Base-by-base conservation (phyloP, 1,139 yeast genomes). In the Dujonia santamariae region DNA sequence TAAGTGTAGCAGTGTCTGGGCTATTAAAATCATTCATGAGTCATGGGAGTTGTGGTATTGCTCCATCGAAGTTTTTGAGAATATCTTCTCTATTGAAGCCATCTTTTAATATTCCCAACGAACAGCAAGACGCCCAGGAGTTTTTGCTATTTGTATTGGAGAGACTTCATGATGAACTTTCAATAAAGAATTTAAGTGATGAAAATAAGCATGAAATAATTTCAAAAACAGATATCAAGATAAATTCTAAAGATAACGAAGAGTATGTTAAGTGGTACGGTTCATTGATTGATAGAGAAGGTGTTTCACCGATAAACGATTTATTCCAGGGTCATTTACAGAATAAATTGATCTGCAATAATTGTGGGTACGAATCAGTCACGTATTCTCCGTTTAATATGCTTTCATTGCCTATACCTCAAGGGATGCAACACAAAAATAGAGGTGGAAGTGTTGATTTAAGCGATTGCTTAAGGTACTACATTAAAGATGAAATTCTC, bases 101-200 rank as follows among this genome's bases (percentile, higher is more conserved):
- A 0, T 85, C 78, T 44, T 70, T 82, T 36, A 64, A 68, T 43
- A 80, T 83, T 8, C 90, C 90, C 0, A 58, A 67, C 43, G 85
- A 81, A 46, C 94, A 84, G 48, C 92, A 84, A 52, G 94, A 84
- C 54, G 79, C 90, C 2, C 86, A 83, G 41, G 94, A 84, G 46
- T 83, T 82, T 48, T 57, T 84, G 34, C 67, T 82, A 52, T 79
- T 80, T 44, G 48, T 82, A 7, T 56, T 84, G 40, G 90, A 83
- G 50, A 67, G 80, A 37, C 54, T 83, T 15, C 92, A 83, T 51
- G 87, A 81, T 42, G 94, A 84, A 44, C 48, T 78, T 35, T 66
- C 78, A 8, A 39, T 46, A 27, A 56, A 39, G 56, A 64, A 36
- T 54, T 59, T 15, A 56, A 60, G 14, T 4, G 53, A 48, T 12